A percentile compares a stretch with the other conserved stretches of the same genome.
Conservation (phyloP, 2,329 filamentous ascomycete genomes). For the Penicillium janthinellum region DNA sequence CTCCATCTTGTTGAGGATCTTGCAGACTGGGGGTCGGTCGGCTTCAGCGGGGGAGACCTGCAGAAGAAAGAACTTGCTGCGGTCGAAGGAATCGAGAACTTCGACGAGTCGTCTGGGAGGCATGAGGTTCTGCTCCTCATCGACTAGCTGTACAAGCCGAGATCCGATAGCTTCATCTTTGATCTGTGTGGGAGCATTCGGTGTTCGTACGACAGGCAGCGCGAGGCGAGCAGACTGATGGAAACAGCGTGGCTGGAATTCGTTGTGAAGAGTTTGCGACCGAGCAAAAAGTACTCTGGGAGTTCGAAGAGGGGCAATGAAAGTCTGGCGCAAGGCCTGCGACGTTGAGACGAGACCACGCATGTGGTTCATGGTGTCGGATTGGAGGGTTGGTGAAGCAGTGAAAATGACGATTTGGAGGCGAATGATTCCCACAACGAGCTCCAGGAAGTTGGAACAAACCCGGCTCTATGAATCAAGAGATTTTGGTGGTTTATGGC, state of each 20-base stretch:
- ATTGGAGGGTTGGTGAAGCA: background rate
- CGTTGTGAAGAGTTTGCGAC: conserved; percentile 10
- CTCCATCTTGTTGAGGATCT: conserved; percentile 58
- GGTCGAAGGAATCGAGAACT: conserved; percentile 51
- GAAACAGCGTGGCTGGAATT: conserved; percentile 20
- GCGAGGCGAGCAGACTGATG: conserved; percentile 17
- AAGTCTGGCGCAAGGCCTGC: conserved; percentile 35
- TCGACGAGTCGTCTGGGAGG: conserved; percentile 31
- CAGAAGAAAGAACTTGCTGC: conserved; percentile 53
- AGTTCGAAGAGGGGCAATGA: conserved; percentile 26
- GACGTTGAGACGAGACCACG: conserved; percentile 37
- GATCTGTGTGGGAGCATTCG: conserved; percentile 17
- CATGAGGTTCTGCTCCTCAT: conserved; percentile 36
- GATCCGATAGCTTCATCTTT: conserved; percentile 40
- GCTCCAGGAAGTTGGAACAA: background rate
- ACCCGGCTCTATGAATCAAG: background rate
- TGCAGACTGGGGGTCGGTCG: conserved; percentile 64
- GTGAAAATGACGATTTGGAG: background rate
- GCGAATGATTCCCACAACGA: background rate
- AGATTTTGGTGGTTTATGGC: background rate
- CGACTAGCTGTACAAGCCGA: conserved; percentile 37
- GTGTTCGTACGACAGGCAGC: conserved; percentile 13
- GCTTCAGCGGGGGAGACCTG: conserved; percentile 46
- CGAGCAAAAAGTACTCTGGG: conserved; percentile 18
- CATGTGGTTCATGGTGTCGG: conserved; percentile 34